Evolutionary conservation across 768 basidiomycete species (phyloP).

Genomic region (Mycena crocata): DNA sequence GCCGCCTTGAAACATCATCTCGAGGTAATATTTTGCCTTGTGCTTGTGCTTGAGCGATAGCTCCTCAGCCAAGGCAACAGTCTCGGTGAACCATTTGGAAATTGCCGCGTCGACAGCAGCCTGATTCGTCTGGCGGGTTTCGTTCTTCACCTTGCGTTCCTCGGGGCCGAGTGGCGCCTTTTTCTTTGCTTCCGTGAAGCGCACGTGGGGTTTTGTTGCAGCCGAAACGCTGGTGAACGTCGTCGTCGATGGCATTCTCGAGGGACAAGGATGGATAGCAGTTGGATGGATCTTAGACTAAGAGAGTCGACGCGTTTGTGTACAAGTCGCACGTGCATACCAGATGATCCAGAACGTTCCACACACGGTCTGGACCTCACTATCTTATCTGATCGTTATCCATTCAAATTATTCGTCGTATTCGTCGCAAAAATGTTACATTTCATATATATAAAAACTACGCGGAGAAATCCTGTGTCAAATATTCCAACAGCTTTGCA

Average conservation of each 20-base stretch:
- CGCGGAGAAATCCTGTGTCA: not conserved
- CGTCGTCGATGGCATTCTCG: not conserved
- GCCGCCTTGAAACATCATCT: conserved; percentile 4
- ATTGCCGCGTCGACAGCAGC: not conserved
- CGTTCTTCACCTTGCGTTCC: not conserved
- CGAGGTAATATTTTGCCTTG: not conserved
- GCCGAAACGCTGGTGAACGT: not conserved
- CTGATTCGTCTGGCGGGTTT: not conserved
- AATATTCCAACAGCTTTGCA: not conserved
- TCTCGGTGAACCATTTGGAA: not conserved
- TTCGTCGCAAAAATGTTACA: not conserved
- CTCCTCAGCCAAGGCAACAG: not conserved
- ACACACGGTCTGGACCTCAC: not conserved
- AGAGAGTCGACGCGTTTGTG: not conserved
- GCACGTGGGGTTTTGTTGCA: not conserved
- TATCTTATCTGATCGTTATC: not conserved
- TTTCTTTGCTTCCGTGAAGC: not conserved
- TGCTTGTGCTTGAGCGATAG: not conserved
- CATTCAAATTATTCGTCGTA: not conserved
- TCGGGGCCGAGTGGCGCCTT: not conserved
- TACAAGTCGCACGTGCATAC: too few relatives aligned
- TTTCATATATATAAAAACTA: not conserved
- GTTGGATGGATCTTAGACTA: not conserved
- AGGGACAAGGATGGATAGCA: not conserved
- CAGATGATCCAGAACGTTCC: too few relatives aligned